phyloP scores from a whole-genome alignment of 2,329 filamentous ascomycete species.

The Fusarium tuaranense region DNA sequence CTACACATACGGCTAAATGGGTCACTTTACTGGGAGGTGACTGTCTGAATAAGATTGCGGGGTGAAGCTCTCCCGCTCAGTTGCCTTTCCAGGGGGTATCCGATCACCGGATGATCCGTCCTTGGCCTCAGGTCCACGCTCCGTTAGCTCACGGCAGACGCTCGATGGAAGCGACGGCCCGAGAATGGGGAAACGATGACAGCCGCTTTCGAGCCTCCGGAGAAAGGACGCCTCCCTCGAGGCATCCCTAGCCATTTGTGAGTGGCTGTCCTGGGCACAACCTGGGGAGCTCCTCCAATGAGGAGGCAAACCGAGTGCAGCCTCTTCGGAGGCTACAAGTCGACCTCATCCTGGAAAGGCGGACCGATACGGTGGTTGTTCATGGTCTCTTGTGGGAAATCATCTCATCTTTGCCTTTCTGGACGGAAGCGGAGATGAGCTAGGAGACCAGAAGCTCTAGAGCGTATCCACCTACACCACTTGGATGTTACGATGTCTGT shows the following conservation, averaged over 20 bases:
- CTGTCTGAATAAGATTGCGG: constrained; percentile 21
- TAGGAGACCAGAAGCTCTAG: constrained; percentile 4
- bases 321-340: constrained; percentile 28
- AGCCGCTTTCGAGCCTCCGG: constrained; percentile 12
- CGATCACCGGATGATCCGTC: constrained; percentile 18
- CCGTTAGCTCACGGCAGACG: constrained; percentile 16
- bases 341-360: constrained; percentile 25
- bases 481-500: constrained; percentile 3
- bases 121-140: constrained; percentile 6
- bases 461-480: constrained; percentile 10
- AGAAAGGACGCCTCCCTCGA: not conserved
- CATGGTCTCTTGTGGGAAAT: constrained; percentile 2
- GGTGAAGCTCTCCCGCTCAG: constrained; percentile 15
- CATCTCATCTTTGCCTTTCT: constrained; percentile 8
- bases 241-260: not conserved
- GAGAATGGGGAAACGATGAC: constrained; percentile 10
- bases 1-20: constrained; percentile 27
- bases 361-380: constrained; percentile 24
- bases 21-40: constrained; percentile 4
- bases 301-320: constrained; percentile 16
- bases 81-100: constrained; percentile 20
- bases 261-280: constrained; percentile 1
- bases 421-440: constrained; percentile 20
- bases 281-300: constrained; percentile 25
- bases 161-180: constrained; percentile 39